Conservation (phyloP, 2,329 filamentous ascomycete species). For the Phialophora expanda region DNA sequence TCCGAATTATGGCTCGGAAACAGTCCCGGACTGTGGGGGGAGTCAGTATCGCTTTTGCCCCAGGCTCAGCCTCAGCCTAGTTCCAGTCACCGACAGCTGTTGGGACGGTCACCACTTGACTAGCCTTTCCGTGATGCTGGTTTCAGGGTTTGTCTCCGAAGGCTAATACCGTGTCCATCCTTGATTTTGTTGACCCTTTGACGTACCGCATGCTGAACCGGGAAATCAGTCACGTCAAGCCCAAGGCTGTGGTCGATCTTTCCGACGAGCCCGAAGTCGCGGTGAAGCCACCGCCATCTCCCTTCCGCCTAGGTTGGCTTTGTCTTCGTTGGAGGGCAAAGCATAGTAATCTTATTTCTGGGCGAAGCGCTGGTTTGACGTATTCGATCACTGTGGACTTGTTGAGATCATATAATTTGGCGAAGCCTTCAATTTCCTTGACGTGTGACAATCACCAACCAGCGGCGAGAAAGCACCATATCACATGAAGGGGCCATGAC, state of each 20-base stretch:
- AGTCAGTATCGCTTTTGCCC: not conserved
- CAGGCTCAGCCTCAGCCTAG: not conserved
- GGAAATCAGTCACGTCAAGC: conserved; percentile 7
- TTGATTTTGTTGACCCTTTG: not conserved
- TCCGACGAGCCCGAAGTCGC: conserved; percentile 22
- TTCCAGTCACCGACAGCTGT: not conserved
- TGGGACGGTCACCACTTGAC: not conserved
- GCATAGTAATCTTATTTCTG: conserved; percentile 10
- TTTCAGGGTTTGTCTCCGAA: not conserved
- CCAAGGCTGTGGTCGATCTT: conserved; percentile 10
- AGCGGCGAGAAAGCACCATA: conserved; percentile 25
- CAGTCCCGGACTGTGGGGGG: not conserved
- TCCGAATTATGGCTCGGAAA: not conserved
- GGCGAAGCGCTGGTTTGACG: not conserved
- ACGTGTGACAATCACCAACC: conserved; percentile 34
- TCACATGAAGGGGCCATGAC: conserved; percentile 34
- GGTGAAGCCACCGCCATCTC: conserved; percentile 32
- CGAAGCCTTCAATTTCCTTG: conserved; percentile 25
- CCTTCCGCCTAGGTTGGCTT: not conserved
- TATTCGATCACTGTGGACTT: conserved; percentile 2
- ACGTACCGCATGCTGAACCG: conserved; percentile 6
- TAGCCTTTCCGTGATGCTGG: not conserved
- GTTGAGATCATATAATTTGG: conserved; percentile 4
- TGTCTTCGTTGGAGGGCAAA: not conserved
- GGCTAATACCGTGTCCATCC: not conserved